Evolutionary conservation across 345 rosid genomes (phyloP), one percentile per base, ranked within the genome.

Genomic region (Bruguiera parviflora): DNA sequence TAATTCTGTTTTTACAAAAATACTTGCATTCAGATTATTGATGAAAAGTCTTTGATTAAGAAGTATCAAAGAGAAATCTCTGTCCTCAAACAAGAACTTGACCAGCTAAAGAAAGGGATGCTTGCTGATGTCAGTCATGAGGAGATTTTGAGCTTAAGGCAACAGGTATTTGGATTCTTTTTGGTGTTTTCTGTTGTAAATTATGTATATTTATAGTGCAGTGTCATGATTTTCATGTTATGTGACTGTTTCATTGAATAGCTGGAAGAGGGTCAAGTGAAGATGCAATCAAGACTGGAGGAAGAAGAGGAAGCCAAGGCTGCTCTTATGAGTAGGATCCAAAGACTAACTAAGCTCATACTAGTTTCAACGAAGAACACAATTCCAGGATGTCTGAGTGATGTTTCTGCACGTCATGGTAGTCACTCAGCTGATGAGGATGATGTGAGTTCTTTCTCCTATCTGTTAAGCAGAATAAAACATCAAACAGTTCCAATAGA

Each of bases 271-370:
- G 99, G 99, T 76, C 99, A 96, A 82, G 97, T 92, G 76, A 96
- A 92, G 87, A 90, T 96, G 99, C 99, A 92, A 67, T 89, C 99
- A 52, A 89, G 99, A 79, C 80, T 96, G 81, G 98, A 96, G 85
- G 99, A 96, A 77, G 99, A 96, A 83, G 99, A 96, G 80, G 99
- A 96, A 82, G 99, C 98, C 70, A 96, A 96, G 82, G 98, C 95
- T 74, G 99, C 99, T 77, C 85, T 96, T 46, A 90, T 96, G 98
- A 96, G 98, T 80, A 88, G 99, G 81, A 96, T 96, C 67, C 99
- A 96, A 78, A 89, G 91, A 84, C 82, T 96, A 65, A 96, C 99
- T 53, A 96, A 96, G 84, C 98, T 96, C 37, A 96, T 96, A 78
- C 99, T 96, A 70, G 96, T 96, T 76, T 96, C 99, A 70, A 85